These are phyloP conservation scores for Polyporus arcularius DNA, from an alignment of 768 basidiomycete genomes.

Conservation along the genomic window DNA sequence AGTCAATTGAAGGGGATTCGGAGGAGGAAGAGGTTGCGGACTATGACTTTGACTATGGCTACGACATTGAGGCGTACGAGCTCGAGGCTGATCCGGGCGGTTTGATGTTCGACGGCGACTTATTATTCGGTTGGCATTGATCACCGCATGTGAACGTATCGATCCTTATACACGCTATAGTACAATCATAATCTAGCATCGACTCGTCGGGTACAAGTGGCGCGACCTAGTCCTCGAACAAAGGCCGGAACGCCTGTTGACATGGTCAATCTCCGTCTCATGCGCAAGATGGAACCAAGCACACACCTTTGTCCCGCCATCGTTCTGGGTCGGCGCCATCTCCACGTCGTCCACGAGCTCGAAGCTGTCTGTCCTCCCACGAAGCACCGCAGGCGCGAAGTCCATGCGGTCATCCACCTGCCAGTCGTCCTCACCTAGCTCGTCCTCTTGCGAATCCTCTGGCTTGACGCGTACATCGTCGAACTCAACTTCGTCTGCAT, in stretches of 20 bases:
- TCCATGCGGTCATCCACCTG: constrained; percentile 22
- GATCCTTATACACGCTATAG: too few species aligned
- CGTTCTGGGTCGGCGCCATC: constrained; percentile 30
- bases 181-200: too few species aligned
- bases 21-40: background rate
- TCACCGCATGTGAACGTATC: too few species aligned
- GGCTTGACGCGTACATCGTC: constrained; percentile 5
- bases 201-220: too few species aligned
- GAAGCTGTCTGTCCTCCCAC: constrained; percentile 21
- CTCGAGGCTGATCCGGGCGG: too few species aligned
- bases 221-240: constrained; percentile 30
- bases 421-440: constrained; percentile 4
- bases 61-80: background rate
- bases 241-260: constrained; percentile 29
- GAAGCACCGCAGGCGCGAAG: constrained; percentile 22
- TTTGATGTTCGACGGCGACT: background rate
- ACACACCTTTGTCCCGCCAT: constrained; percentile 24
- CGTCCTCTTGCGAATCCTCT: constrained; percentile 7
- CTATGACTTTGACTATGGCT: background rate
- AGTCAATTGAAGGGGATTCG: too few species aligned
- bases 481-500: constrained; percentile 52
- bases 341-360: constrained; percentile 28
- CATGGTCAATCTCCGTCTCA: background rate
- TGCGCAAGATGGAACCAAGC: background rate
- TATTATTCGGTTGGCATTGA: too few species aligned